These are phyloP conservation scores for Fraxinus floribunda DNA, from an alignment of 305 asterid species.

Conservation along the genomic window DNA sequence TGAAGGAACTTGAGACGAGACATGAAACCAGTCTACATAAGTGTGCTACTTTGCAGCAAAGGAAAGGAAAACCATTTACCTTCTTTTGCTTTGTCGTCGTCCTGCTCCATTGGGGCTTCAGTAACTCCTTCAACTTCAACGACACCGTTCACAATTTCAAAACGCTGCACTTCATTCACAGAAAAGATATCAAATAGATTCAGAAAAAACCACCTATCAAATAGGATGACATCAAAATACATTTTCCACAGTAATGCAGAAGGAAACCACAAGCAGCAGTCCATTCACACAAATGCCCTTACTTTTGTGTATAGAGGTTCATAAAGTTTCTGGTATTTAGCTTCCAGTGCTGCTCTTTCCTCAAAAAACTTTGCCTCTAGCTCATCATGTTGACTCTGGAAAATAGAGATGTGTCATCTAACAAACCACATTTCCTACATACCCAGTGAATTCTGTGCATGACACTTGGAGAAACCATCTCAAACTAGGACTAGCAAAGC, in stretches of 20 bases:
- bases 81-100: conserved; percentile 38
- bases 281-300: neutral
- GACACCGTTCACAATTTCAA: conserved; percentile 68
- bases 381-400: conserved; percentile 67
- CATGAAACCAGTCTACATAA: neutral
- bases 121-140: conserved; percentile 53
- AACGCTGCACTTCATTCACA: conserved; percentile 48
- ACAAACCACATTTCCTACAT: neutral
- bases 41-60: neutral
- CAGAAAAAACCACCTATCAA: neutral
- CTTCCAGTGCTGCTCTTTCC: conserved; percentile 77
- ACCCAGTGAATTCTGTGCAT: neutral
- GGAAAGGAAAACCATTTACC: conserved; percentile 33
- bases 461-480: neutral
- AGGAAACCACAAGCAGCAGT: neutral
- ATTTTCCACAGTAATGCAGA: neutral
- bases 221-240: neutral
- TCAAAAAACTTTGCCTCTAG: conserved; percentile 61
- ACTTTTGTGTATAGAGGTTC: conserved; percentile 65
- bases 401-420: conserved; percentile 1
- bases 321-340: conserved; percentile 69
- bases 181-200: conserved; percentile 8
- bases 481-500: neutral
- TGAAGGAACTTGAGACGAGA: neutral
- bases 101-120: conserved; percentile 21